These are phyloP conservation scores for Exophiala calicioides DNA, from an alignment of 2,329 filamentous ascomycete species.

Conservation along the genomic window DNA sequence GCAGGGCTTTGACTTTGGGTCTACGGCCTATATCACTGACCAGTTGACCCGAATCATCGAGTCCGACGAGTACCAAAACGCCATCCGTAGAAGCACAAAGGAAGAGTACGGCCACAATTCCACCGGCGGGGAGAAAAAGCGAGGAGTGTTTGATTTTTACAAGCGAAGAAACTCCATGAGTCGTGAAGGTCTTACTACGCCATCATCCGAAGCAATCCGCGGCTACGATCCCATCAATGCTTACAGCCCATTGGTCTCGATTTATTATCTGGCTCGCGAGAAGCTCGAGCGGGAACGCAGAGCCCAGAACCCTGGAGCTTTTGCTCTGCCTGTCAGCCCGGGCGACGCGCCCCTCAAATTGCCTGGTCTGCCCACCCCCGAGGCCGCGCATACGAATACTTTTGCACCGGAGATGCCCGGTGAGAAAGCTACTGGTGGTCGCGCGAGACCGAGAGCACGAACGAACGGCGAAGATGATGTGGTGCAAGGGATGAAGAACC, in stretches of 20 bases:
- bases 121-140: constrained; percentile 73
- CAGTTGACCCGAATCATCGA: constrained; percentile 85
- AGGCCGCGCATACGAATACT: constrained; percentile 85
- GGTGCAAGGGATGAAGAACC: constrained; percentile 68
- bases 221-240: constrained; percentile 89
- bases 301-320: constrained; percentile 61
- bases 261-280: constrained; percentile 95
- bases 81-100: constrained; percentile 71
- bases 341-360: constrained; percentile 62
- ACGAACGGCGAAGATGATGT: constrained; percentile 95
- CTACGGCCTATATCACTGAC: constrained; percentile 75
- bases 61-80: constrained; percentile 89
- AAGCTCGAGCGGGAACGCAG: constrained; percentile 73
- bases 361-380: constrained; percentile 76
- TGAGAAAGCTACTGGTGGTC: constrained; percentile 80
- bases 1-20: constrained; percentile 97
- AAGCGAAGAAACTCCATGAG: constrained; percentile 90
- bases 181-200: constrained; percentile 77
- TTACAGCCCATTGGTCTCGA: constrained; percentile 85
- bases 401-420: constrained; percentile 84
- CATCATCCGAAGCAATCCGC: constrained; percentile 83
- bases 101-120: constrained; percentile 60
- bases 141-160: constrained; percentile 96
- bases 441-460: constrained; percentile 79
- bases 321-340: constrained; percentile 58